phyloP scores from a whole-genome alignment of 1,284 basidiomycete genomes.

The Irpex sp. region DNA sequence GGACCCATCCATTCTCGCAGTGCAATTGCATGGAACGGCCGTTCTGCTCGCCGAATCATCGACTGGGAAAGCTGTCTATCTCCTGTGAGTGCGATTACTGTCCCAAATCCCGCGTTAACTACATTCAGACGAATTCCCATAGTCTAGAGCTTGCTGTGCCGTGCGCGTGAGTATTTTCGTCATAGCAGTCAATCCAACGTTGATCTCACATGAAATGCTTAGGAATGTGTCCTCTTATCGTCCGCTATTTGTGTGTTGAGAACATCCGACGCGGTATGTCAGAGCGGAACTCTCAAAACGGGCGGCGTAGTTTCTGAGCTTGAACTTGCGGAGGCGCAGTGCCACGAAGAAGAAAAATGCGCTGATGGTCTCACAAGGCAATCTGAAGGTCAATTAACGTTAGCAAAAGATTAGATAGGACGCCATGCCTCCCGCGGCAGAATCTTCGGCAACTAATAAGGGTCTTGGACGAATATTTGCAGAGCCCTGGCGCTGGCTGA shows the following conservation, averaged over 20 bases:
- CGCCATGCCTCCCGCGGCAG: too few relatives aligned
- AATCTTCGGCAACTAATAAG: too few relatives aligned
- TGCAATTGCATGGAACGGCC: background rate
- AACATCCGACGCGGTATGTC: background rate
- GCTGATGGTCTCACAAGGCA: too few relatives aligned
- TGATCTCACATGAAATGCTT: conserved; percentile 9
- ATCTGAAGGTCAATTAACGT: too few relatives aligned
- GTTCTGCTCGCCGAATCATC: background rate
- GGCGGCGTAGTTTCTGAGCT: too few relatives aligned
- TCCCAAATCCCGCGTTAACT: conserved; percentile 1
- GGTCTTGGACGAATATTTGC: background rate
- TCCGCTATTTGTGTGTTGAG: background rate
- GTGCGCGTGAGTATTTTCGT: conserved; percentile 4
- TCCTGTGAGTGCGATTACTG: background rate
- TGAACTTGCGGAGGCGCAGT: too few relatives aligned
- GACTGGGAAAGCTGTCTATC: background rate
- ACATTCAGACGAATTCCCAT: conserved; percentile 7
- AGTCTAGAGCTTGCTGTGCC: conserved; percentile 5
- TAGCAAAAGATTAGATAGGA: too few relatives aligned
- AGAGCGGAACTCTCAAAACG: too few relatives aligned
- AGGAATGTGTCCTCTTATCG: conserved; percentile 3
- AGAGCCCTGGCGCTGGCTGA: background rate
- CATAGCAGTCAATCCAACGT: conserved; percentile 1
- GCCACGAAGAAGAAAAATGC: too few relatives aligned
- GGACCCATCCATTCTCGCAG: background rate